Percentiles rank a stretch among this genome's conserved stretches.
Conservation (phyloP, 2,329 filamentous ascomycete species). For the Ophiobolus disseminans region DNA sequence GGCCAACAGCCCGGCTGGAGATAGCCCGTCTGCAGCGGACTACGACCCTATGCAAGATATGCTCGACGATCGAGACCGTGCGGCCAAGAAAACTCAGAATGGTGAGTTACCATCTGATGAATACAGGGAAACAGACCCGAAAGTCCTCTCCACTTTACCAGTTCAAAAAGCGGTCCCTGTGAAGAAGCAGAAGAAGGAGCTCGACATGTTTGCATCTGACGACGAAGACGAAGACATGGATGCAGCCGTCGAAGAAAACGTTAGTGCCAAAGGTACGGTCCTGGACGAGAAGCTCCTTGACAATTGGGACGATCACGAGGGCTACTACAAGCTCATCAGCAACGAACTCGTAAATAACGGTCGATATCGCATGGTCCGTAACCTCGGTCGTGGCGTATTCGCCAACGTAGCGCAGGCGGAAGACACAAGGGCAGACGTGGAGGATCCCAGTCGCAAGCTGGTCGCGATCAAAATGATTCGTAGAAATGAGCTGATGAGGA, state of each 20-base stretch:
- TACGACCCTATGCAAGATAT: slow-evolving; percentile 91
- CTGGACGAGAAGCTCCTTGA: slow-evolving; percentile 81
- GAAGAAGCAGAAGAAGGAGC: slow-evolving; percentile 57
- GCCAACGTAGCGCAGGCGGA: slow-evolving; percentile 89
- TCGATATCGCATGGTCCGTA: slow-evolving; percentile 87
- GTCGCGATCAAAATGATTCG: slow-evolving; percentile 98
- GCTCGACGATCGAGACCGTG: slow-evolving; percentile 78
- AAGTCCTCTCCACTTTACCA: slow-evolving; percentile 60
- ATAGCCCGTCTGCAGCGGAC: slow-evolving; percentile 89
- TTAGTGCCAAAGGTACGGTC: slow-evolving; percentile 34
- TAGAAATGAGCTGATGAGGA: slow-evolving; percentile 92
- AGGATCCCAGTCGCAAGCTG: slow-evolving; percentile 61
- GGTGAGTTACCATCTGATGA: slow-evolving; percentile 54
- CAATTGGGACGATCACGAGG: slow-evolving; percentile 91
- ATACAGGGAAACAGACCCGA: slow-evolving; percentile 66
- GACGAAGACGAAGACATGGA: slow-evolving; percentile 74
- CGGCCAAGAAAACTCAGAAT: slow-evolving; percentile 63
- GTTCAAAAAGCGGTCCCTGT: slow-evolving; percentile 41
- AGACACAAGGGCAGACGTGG: slow-evolving; percentile 22
- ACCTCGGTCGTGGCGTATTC: slow-evolving; percentile 93
- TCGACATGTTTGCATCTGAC: slow-evolving; percentile 72
- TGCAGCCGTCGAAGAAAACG: slow-evolving; percentile 63
- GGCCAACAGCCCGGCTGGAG: slow-evolving; percentile 46
- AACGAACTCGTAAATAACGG: slow-evolving; percentile 87
- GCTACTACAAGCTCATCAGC: slow-evolving; percentile 93